Evolutionary conservation across 768 basidiomycete species (phyloP).

Genomic region (Mycena venus): DNA sequence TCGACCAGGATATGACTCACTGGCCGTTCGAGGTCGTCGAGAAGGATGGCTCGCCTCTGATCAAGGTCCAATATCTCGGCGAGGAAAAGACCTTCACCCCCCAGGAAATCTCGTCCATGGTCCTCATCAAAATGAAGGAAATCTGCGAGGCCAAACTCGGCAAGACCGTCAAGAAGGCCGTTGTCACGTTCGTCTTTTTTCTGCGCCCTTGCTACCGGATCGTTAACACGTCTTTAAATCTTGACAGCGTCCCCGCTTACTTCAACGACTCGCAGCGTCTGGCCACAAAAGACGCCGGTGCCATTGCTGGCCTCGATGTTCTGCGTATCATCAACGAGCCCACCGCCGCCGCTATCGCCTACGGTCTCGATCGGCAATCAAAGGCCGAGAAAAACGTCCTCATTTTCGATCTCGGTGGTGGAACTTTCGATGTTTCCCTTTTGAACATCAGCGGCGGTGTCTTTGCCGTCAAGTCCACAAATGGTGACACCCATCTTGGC

Average conservation of each 20-base stretch:
- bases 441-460: conserved; percentile 98
- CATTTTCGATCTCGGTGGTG: conserved; percentile 99
- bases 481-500: conserved; percentile 99
- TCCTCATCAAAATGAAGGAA: conserved; percentile 99
- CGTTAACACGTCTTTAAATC: conserved; percentile 21
- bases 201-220: not conserved
- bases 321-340: conserved; percentile 99
- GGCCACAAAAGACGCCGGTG: conserved; percentile 98
- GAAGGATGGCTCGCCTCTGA: conserved; percentile 96
- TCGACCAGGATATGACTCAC: conserved; percentile 86
- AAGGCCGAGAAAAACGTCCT: conserved; percentile 97
- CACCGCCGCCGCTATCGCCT: conserved; percentile 98
- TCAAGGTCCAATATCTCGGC: conserved; percentile 94
- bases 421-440: conserved; percentile 99
- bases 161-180: conserved; percentile 98
- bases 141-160: conserved; percentile 99
- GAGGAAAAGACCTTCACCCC: conserved; percentile 98
- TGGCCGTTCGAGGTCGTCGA: conserved; percentile 99
- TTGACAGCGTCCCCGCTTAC: conserved; percentile 91
- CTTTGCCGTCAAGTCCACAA: conserved; percentile 99
- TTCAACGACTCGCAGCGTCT: conserved; percentile 99
- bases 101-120: conserved; percentile 99
- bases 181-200: conserved; percentile 84
- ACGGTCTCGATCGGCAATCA: conserved; percentile 96
- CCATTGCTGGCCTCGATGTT: conserved; percentile 97